Conservation (phyloP, 106 monocot species). For the Allium fistulosum region DNA sequence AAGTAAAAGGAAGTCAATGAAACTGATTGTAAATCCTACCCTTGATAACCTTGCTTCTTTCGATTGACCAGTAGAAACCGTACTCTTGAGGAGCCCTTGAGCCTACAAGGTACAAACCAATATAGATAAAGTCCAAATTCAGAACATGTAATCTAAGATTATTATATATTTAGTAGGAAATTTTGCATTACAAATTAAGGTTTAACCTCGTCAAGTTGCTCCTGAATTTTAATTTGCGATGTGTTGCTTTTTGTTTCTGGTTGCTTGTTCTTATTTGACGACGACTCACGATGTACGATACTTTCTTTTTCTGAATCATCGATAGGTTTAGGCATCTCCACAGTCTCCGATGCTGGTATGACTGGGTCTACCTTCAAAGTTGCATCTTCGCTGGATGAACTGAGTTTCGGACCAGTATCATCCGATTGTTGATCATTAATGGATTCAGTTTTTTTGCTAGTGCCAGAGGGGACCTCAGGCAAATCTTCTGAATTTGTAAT, state of each 20-base stretch:
- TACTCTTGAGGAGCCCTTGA: conserved; percentile 77
- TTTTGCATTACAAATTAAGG: background rate
- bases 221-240: conserved; percentile 50
- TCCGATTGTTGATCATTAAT: conserved; percentile 14
- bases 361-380: conserved; percentile 17
- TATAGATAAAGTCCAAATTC: background rate
- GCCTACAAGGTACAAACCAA: conserved; percentile 43
- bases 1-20: background rate
- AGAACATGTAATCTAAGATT: background rate
- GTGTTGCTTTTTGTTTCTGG: conserved; percentile 13
- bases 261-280: conserved; percentile 21
- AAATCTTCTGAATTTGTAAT: conserved; percentile 14
- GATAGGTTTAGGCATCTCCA: conserved; percentile 8
- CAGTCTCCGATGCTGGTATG: conserved; percentile 25
- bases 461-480: conserved; percentile 14
- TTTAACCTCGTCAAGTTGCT: conserved; percentile 92
- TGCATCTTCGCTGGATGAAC: conserved; percentile 14
- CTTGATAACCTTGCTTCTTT: conserved; percentile 95
- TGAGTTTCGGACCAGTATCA: conserved; percentile 16
- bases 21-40: conserved; percentile 34
- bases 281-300: conserved; percentile 19
- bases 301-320: conserved; percentile 22
- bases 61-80: conserved; percentile 81
- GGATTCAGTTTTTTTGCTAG: conserved; percentile 15
- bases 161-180: background rate